Evolutionary conservation across 148 eudicot species (phyloP), one percentile per base, ranked within the genome.

Genomic region (Chenopodium quinoa): DNA sequence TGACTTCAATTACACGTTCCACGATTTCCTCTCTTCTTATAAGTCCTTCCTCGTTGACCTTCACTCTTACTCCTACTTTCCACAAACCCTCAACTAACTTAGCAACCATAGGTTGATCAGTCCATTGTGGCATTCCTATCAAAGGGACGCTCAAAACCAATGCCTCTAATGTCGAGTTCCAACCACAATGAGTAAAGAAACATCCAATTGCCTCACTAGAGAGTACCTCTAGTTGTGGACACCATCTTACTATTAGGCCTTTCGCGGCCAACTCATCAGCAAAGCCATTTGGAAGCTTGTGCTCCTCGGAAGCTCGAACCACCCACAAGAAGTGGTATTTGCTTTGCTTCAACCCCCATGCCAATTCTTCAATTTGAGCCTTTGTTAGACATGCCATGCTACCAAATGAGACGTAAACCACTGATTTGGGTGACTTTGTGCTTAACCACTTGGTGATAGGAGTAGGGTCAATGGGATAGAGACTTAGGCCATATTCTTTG

Each of bases 91-190:
- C 83, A 47, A 89, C 79, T 65, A 87, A 76, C 84, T 89, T 90
- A 56, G 89, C 93, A 79, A 84, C 81, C 7, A 84, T 86, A 0
- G 86, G 82, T 46, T 90, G 91, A 63, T 90, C 90, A 0, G 89
- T 86, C 90, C 91, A 90, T 65, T 80, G 88, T 0, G 91, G 92
- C 88, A 90, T 88, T 74, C 80, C 89, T 52, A 90, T 76, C 87
- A 89, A 86, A 23, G 89, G 89, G 78, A 89, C 86, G 2, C 88
- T 88, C 47, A 85, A 52, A 32, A 72, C 80, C 80, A 89, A 12
- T 1, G 82, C 88, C 58, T 89, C 88, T 0, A 85, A n/a, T 0
- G 88, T 86, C 16, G 90, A 89, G 68, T 89, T 89, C 90, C 91
- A 89, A 6, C 91, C 90, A 65, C 88, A 80, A 60, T 89, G 88